Evolutionary conservation across 345 rosid species (phyloP).

Genomic region (Hibiscus syriacus): DNA sequence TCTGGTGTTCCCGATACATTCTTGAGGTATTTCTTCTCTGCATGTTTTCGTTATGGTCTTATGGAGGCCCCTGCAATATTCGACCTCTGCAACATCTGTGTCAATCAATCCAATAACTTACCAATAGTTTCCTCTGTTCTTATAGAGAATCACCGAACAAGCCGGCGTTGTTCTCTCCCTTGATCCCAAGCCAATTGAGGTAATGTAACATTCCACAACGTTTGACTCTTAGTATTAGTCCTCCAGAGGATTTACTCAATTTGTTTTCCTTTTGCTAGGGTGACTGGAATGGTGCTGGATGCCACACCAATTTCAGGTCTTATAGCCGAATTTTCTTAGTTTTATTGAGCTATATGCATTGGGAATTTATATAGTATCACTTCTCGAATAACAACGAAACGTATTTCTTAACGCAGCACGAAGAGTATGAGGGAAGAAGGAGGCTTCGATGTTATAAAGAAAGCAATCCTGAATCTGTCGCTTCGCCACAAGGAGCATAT

Average conservation of each 20-base stretch:
- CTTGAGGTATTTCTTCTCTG: slow-evolving; percentile 57
- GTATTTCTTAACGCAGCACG: slow-evolving; percentile 38
- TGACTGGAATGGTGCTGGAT: slow-evolving; percentile 99
- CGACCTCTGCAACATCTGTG: too few species aligned
- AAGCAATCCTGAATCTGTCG: slow-evolving; percentile 84
- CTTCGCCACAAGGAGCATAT: slow-evolving; percentile 88
- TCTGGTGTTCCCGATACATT: slow-evolving; percentile 93
- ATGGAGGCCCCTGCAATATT: not conserved
- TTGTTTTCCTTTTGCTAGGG: slow-evolving; percentile 37
- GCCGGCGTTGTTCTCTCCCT: slow-evolving; percentile 85
- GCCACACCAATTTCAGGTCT: slow-evolving; percentile 89
- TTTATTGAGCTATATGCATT: not conserved
- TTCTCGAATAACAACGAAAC: not conserved
- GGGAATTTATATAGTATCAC: slow-evolving; percentile 15
- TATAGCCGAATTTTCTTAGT: not conserved
- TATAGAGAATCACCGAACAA: slow-evolving; percentile 97
- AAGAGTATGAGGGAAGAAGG: slow-evolving; percentile 95
- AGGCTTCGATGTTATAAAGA: slow-evolving; percentile 80
- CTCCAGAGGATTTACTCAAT: not conserved
- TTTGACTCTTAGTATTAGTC: not conserved
- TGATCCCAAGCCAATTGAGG: slow-evolving; percentile 96
- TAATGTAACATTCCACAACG: slow-evolving; percentile 9
- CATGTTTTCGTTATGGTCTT: not conserved
- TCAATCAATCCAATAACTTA: slow-evolving; percentile 27
- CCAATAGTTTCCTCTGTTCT: slow-evolving; percentile 23